These are phyloP conservation scores for Guyanaporus albipodus DNA, from an alignment of 768 basidiomycete genomes.

Conservation along the genomic window DNA sequence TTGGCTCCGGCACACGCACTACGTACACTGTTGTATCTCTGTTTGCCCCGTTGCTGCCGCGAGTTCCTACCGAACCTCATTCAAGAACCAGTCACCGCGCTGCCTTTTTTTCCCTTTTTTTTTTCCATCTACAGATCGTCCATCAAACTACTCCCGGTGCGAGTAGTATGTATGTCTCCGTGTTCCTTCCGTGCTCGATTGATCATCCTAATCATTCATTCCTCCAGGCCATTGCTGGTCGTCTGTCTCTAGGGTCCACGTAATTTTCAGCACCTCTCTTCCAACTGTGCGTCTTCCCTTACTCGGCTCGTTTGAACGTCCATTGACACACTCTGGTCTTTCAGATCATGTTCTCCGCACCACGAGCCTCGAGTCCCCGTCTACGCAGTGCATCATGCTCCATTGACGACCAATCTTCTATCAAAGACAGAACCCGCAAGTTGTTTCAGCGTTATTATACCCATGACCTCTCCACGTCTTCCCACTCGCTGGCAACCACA, in stretches of 20 bases:
- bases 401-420: slow-evolving; percentile 12
- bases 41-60: slow-evolving; percentile 13
- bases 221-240: slow-evolving; percentile 14
- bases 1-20: slow-evolving; percentile 6
- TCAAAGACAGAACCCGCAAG: slow-evolving; percentile 10
- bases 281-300: not conserved
- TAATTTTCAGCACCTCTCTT: slow-evolving; percentile 1
- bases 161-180: slow-evolving; percentile 21
- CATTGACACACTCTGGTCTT: not conserved
- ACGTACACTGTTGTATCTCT: slow-evolving; percentile 15
- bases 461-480: slow-evolving; percentile 13
- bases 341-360: slow-evolving; percentile 17
- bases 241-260: slow-evolving; percentile 15
- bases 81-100: not conserved
- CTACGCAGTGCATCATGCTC: slow-evolving; percentile 19
- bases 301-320: not conserved
- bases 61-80: not conserved
- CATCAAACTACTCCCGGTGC: not conserved
- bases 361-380: not conserved
- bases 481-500: slow-evolving; percentile 16
- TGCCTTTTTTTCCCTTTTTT: not conserved
- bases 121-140: not conserved
- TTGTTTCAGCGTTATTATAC: slow-evolving; percentile 10
- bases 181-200: not conserved
- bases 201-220: slow-evolving; percentile 2